Base-by-base conservation (phyloP, 2,329 filamentous ascomycete genomes). In the Beauveria rudraprayagi region DNA sequence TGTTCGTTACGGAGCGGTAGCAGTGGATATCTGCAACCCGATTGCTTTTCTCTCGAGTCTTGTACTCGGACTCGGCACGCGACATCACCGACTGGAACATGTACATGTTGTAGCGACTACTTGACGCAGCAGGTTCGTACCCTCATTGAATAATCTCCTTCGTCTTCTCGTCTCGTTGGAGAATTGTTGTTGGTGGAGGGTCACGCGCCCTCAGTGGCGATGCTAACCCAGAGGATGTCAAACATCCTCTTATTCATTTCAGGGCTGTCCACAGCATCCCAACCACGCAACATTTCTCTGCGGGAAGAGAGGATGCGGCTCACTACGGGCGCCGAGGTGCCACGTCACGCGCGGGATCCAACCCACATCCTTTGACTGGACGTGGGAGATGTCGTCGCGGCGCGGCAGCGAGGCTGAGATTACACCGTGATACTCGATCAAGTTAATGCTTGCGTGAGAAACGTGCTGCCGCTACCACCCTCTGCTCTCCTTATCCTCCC, bases 401-500 rank as follows among this genome's bases (percentile, higher is more conserved):
- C 66, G 50, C 69, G 72, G 76, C 44, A 41, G 84, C 78, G 83
- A 92, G 84, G 90, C 90, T 93, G 90, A 94, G 90, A 93, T 88
- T 87, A 88, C 85, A 94, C 90, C 90, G 90, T 92, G 80, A 89
- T 86, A 93, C 90, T 93, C 90, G 90, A 94, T 90, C 90, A 94
- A 94, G 90, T 90, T 93, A 94, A 93, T 92, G 88, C 90, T 94
- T 94, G 90, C 90, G 90, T 93, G 90, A 87, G 90, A 89, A 93
- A 92, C 83, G 90, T 93, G 90, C 89, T 92, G 90, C 90, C 90
- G 89, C 89, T 91, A 37, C 85, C 78, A 75, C 73, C 71, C 67
- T 69, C 72, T 70, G 67, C 66, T 61, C 63, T 67, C 67, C 60
- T 65, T 64, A 60, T 68, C 67, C 65, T n/a, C 30, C 22, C 54